Evolutionary conservation across 108 stramenopile genomes (phyloP), one percentile per base, ranked within the genome.

Genomic region (Skeletonema tropicum): DNA sequence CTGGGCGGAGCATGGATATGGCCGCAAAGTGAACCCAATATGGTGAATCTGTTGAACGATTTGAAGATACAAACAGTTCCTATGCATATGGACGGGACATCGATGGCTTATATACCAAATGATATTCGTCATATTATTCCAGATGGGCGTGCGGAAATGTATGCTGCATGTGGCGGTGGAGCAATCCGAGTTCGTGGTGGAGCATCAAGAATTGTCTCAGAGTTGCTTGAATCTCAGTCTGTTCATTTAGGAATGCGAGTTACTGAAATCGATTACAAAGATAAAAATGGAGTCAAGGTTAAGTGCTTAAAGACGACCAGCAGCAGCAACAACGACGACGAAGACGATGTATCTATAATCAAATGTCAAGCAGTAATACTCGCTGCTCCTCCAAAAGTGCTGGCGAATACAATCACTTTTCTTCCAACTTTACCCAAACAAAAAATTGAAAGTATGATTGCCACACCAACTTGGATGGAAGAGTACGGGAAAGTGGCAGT

Each of bases 391-490:
- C 72, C 72, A 13, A 73, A 73, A 57, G 60, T 64, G 10, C 48
- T 64, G 2, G 48, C 62, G 11, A 73, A 38, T 9, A 52, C 49
- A 5, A 73, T 73, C 64, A 8, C 42, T 14, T 73, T 73, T 61
- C 26, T 49, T 49, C 63, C 72, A n/a, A 42, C n/a, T 13, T 42
- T 73, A 36, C 62, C 72, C n/a, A 63, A 42, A 39, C 41, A 35
- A 6, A 73, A 73, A 30, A 6, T 36, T 14, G 72, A 64, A 13
- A 57, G 62, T 26, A 73, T 73, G 72, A 42, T 73, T 29, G 72
- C 72, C 33, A 73, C 72, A 30, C 72, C 72, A 5, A 73, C 72
- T 21, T 73, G 72, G 72, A 73, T 73, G 72, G 45, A 73, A 39
- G 72, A 73, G 3, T 73, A 73, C 39, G 72, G 72, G 61, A 73